Percentiles rank a stretch among this genome's conserved stretches.
phyloP scores from a whole-genome alignment of 163 green algal genomes.

The Scenedesmus sp. region DNA sequence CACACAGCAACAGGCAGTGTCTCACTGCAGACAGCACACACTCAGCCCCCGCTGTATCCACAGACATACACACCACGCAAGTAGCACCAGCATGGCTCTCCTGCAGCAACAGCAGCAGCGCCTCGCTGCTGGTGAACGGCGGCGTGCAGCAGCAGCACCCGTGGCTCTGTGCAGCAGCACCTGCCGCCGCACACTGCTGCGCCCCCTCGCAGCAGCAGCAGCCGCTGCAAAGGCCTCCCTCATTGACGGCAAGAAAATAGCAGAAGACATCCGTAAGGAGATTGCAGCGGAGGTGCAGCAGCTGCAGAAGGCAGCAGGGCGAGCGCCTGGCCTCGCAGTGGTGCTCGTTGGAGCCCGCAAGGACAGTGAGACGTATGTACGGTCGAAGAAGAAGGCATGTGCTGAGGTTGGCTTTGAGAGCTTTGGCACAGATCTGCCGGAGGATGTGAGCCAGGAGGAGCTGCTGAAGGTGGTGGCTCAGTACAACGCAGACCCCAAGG shows the following conservation, averaged over 20 bases:
- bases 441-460: slow-evolving; percentile 84
- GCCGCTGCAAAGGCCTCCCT: slow-evolving; percentile 64
- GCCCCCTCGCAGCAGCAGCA: slow-evolving; percentile 21
- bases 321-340: slow-evolving; percentile 87
- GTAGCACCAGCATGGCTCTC: not conserved
- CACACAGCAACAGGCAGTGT: not conserved
- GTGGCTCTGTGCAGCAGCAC: not conserved
- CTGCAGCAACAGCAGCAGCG: slow-evolving; percentile 10
- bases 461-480: slow-evolving; percentile 86
- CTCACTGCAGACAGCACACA: not conserved
- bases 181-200: not conserved
- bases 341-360: slow-evolving; percentile 93
- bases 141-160: not conserved
- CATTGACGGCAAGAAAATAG: slow-evolving; percentile 96
- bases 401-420: slow-evolving; percentile 89
- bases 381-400: slow-evolving; percentile 95
- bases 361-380: slow-evolving; percentile 96
- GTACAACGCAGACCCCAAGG: slow-evolving; percentile 91
- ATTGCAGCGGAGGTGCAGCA: slow-evolving; percentile 84
- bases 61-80: not conserved
- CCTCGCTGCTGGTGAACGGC: not conserved
- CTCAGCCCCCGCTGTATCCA: not conserved
- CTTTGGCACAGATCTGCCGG: slow-evolving; percentile 89
- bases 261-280: slow-evolving; percentile 89
- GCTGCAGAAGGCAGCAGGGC: slow-evolving; percentile 69